These are phyloP conservation scores for Talaromyces sp. DNA, from an alignment of 2,329 filamentous ascomycete genomes.

Conservation along the genomic window DNA sequence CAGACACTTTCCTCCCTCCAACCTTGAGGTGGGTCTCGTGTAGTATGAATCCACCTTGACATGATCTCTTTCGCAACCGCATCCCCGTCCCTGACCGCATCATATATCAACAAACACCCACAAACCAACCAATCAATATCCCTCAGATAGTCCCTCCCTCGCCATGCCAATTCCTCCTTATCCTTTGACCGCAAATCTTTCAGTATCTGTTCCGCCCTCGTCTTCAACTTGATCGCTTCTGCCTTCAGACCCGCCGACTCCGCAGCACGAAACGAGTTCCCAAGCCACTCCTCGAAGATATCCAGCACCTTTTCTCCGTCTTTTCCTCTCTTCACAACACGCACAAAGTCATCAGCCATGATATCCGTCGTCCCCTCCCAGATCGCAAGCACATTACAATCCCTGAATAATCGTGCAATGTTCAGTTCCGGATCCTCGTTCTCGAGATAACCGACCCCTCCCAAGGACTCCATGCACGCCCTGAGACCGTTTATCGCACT, in stretches of 20 bases:
- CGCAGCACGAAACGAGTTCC: slow-evolving; percentile 38
- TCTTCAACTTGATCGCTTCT: slow-evolving; percentile 45
- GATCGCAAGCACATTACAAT: slow-evolving; percentile 51
- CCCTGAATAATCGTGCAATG: slow-evolving; percentile 61
- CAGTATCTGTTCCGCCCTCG: slow-evolving; percentile 28
- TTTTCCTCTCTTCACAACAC: slow-evolving; percentile 20
- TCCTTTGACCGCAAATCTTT: slow-evolving; percentile 13
- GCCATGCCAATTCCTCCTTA: slow-evolving; percentile 28
- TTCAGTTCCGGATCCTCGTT: slow-evolving; percentile 58
- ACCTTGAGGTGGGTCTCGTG: background rate
- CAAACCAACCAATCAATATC: slow-evolving; percentile 29
- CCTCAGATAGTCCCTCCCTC: slow-evolving; percentile 28
- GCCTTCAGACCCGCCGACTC: background rate
- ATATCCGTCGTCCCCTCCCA: slow-evolving; percentile 72
- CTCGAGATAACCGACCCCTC: slow-evolving; percentile 32
- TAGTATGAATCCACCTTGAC: slow-evolving; percentile 14
- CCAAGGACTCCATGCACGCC: slow-evolving; percentile 32
- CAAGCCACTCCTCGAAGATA: slow-evolving; percentile 39
- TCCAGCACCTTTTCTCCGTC: slow-evolving; percentile 17
- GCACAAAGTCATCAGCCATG: slow-evolving; percentile 52
- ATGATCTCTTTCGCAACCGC: slow-evolving; percentile 25
- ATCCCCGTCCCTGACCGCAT: slow-evolving; percentile 31
- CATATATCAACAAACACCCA: slow-evolving; percentile 29
- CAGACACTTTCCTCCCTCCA: slow-evolving; percentile 14
- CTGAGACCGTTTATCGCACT: slow-evolving; percentile 23